A percentile compares a stretch with the other conserved stretches of the same genome.
These are phyloP conservation scores for Crucibulum laeve DNA, from an alignment of 768 basidiomycete species.

Conservation along the genomic window DNA sequence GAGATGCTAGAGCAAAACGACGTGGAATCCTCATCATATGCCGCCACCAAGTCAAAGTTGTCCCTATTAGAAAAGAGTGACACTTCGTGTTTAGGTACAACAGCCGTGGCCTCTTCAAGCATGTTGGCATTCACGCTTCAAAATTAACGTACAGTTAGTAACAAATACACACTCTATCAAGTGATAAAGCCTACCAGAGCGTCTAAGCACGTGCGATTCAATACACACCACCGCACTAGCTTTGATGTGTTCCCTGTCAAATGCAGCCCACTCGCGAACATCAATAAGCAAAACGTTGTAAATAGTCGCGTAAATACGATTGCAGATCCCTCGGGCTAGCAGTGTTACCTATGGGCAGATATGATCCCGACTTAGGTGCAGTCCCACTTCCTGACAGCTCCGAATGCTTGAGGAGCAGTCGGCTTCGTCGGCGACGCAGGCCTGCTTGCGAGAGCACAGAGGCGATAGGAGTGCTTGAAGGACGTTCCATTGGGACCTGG, in stretches of 20 bases:
- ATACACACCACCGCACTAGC: constrained; percentile 72
- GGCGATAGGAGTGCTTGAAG: constrained; percentile 69
- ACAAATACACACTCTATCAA: constrained; percentile 51
- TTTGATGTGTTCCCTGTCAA: constrained; percentile 69
- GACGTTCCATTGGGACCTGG: constrained; percentile 44
- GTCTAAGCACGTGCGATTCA: constrained; percentile 72
- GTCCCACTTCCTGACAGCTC: constrained; percentile 28
- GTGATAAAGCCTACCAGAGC: no score
- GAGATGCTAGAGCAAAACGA: constrained; percentile 42
- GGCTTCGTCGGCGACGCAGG: constrained; percentile 53
- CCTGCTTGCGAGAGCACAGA: constrained; percentile 56
- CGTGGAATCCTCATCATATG: constrained; percentile 73
- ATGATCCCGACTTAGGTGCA: constrained; percentile 29
- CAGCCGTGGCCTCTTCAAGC: constrained; percentile 71
- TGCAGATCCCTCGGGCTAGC: constrained; percentile 57
- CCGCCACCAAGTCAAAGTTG: constrained; percentile 82
- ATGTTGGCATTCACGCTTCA: constrained; percentile 57
- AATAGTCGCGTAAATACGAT: constrained; percentile 49
- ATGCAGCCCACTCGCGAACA: constrained; percentile 74
- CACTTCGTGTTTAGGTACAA: constrained; percentile 67
- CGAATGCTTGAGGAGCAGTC: constrained; percentile 24
- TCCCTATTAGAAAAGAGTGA: constrained; percentile 80
- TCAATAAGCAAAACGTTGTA: constrained; percentile 77
- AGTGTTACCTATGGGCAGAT: constrained; percentile 54
- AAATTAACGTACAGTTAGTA: constrained; percentile 2